phyloP scores from a whole-genome alignment of 768 basidiomycete genomes.

The Rhodotorula graminis region DNA sequence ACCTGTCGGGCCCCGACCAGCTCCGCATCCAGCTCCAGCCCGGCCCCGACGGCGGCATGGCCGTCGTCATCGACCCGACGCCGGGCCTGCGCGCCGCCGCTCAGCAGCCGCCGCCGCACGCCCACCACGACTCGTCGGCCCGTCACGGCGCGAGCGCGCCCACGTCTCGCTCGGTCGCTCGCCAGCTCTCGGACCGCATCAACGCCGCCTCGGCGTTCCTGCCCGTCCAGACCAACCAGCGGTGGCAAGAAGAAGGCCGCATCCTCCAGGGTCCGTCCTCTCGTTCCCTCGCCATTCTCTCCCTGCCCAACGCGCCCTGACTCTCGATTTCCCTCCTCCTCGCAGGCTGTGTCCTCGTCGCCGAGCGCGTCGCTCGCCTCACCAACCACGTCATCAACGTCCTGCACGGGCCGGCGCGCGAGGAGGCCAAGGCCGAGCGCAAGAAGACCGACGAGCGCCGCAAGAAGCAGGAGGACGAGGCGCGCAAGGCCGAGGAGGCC shows the following conservation, averaged over 20 bases:
- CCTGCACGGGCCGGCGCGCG: conserved; percentile 46
- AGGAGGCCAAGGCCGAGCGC: conserved; percentile 49
- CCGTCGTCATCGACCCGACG: conserved; percentile 33
- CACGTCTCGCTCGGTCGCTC: conserved; percentile 20
- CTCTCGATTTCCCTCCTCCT: no score
- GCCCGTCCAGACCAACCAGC: conserved; percentile 46
- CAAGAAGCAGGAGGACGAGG: conserved; percentile 19
- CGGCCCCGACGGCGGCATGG: conserved; percentile 34
- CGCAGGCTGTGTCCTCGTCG: conserved; percentile 30
- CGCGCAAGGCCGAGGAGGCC: conserved; percentile 13
- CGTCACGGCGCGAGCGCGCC: not conserved
- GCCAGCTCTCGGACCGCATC: conserved; percentile 36
- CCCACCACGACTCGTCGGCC: not conserved
- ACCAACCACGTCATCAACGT: conserved; percentile 47
- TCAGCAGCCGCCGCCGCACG: not conserved
- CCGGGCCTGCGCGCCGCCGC: conserved; percentile 19
- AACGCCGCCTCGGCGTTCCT: conserved; percentile 38
- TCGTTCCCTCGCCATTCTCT: not conserved
- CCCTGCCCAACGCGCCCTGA: no score
- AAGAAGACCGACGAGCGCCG: conserved; percentile 52
- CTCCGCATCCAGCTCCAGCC: conserved; percentile 33
- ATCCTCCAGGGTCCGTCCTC: conserved; percentile 37
- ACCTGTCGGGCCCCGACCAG: conserved; percentile 29
- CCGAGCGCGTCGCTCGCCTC: conserved; percentile 38
- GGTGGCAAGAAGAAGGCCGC: conserved; percentile 49